Conservation (phyloP, 1,139 yeast species). For the Candida sp. region DNA sequence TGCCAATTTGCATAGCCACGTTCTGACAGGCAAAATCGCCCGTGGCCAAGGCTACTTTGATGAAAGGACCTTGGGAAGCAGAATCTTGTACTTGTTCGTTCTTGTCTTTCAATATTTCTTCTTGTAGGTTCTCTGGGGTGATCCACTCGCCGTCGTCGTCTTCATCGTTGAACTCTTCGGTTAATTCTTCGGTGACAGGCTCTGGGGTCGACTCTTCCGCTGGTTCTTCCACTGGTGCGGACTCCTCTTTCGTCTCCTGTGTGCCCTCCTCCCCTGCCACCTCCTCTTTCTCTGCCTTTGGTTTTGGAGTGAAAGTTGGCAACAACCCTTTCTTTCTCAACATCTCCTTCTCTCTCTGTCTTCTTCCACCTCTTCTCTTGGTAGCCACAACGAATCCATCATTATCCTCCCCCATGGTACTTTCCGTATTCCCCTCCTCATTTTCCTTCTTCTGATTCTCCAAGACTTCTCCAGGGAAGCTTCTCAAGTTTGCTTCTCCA, state of each 20-base stretch:
- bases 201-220: slow-evolving; percentile 9
- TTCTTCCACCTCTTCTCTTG: slow-evolving; percentile 67
- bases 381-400: slow-evolving; percentile 15
- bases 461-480: slow-evolving; percentile 66
- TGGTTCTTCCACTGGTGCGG: slow-evolving; percentile 11
- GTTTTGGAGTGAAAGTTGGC: slow-evolving; percentile 4
- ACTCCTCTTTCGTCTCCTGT: slow-evolving; percentile 5
- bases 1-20: slow-evolving; percentile 89
- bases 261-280: not conserved
- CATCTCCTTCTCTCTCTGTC: slow-evolving; percentile 60
- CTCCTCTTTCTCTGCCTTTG: not conserved
- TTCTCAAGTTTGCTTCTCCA: slow-evolving; percentile 67
- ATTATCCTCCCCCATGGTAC: slow-evolving; percentile 10
- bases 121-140: slow-evolving; percentile 81
- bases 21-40: slow-evolving; percentile 99
- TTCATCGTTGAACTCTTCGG: slow-evolving; percentile 55
- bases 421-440: slow-evolving; percentile 10
- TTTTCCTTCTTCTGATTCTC: slow-evolving; percentile 14
- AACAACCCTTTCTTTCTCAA: slow-evolving; percentile 5
- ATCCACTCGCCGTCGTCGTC: slow-evolving; percentile 97
- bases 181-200: slow-evolving; percentile 15
- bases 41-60: slow-evolving; percentile 84
- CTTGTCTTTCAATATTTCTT: slow-evolving; percentile 68
- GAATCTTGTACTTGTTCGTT: slow-evolving; percentile 47
- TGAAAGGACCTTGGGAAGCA: slow-evolving; percentile 28